Evolutionary conservation across 108 stramenopile species (phyloP).

Genomic region (Tribonema minus): DNA sequence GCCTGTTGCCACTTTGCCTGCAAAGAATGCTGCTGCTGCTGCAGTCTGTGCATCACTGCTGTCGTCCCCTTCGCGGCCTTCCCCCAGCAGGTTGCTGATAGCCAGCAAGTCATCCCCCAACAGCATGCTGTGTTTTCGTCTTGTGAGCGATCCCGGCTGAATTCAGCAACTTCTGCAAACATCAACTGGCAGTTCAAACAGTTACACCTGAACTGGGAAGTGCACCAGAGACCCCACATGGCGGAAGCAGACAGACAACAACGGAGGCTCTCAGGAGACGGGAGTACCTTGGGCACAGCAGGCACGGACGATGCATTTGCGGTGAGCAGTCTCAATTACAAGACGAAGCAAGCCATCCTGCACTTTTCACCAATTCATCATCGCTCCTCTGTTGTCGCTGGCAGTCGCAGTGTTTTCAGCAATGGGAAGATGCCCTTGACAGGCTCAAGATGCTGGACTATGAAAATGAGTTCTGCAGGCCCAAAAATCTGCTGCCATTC

Average conservation of each 20-base stretch:
- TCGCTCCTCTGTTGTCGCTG: not conserved
- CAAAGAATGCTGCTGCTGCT: too few species aligned
- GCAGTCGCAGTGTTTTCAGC: conserved; percentile 39
- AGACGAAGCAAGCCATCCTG: not conserved
- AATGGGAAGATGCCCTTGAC: conserved; percentile 53
- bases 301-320: not conserved
- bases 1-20: too few species aligned
- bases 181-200: too few species aligned
- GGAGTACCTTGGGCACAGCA: not conserved
- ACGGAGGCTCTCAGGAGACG: too few species aligned
- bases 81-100: conserved; percentile 10
- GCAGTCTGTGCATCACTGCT: too few species aligned
- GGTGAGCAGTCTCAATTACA: not conserved
- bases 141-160: too few species aligned
- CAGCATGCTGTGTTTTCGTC: too few species aligned
- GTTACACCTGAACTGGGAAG: too few species aligned
- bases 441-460: conserved; percentile 60
- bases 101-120: conserved; percentile 20
- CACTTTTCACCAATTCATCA: not conserved
- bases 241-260: too few species aligned
- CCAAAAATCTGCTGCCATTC: conserved; percentile 27
- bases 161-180: too few species aligned
- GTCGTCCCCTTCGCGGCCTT: conserved; percentile 19
- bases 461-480: conserved; percentile 46
- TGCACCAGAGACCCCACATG: too few species aligned